phyloP scores from a whole-genome alignment of 306 rosid genomes.

The Gastrolobium bilobum region DNA sequence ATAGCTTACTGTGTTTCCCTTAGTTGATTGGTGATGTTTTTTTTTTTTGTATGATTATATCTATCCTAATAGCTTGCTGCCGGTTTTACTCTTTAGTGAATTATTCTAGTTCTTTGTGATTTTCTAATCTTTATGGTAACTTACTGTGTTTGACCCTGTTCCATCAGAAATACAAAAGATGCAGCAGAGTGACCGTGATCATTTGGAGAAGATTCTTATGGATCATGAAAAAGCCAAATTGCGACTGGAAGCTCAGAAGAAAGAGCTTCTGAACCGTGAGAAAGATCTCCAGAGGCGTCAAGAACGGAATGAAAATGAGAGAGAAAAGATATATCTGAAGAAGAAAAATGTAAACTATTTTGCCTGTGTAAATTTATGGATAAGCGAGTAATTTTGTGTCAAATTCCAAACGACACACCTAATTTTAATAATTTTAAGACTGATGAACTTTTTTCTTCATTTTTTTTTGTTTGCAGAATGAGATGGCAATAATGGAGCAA shows the following conservation, averaged over 20 bases:
- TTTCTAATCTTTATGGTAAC: slow-evolving; percentile 35
- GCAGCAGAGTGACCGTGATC: slow-evolving; percentile 51
- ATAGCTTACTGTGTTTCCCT: not conserved
- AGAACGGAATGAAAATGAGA: slow-evolving; percentile 63
- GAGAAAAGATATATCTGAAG: slow-evolving; percentile 55
- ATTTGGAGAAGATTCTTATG: slow-evolving; percentile 48
- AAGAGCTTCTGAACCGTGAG: slow-evolving; percentile 62
- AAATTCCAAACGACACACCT: not conserved
- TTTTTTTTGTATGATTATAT: slow-evolving; percentile 22
- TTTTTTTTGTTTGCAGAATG: slow-evolving; percentile 59
- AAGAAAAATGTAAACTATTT: slow-evolving; percentile 65
- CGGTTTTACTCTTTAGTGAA: slow-evolving; percentile 11
- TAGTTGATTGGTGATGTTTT: slow-evolving; percentile 24
- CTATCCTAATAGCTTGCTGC: not conserved
- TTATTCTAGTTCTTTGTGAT: slow-evolving; percentile 12
- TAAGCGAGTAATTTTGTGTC: slow-evolving; percentile 23
- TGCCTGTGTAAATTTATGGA: slow-evolving; percentile 17
- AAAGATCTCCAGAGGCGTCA: slow-evolving; percentile 58
- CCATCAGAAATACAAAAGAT: slow-evolving; percentile 60
- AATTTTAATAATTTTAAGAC: slow-evolving; percentile 9
- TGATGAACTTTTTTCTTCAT: slow-evolving; percentile 1
- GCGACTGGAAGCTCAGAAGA: slow-evolving; percentile 58
- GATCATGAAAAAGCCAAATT: slow-evolving; percentile 58
- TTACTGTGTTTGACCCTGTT: slow-evolving; percentile 39
- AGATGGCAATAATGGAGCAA: slow-evolving; percentile 74